Evolutionary conservation across 768 basidiomycete species (phyloP), one percentile per base, ranked within the genome.

Genomic region (Phanerochaete sordida): DNA sequence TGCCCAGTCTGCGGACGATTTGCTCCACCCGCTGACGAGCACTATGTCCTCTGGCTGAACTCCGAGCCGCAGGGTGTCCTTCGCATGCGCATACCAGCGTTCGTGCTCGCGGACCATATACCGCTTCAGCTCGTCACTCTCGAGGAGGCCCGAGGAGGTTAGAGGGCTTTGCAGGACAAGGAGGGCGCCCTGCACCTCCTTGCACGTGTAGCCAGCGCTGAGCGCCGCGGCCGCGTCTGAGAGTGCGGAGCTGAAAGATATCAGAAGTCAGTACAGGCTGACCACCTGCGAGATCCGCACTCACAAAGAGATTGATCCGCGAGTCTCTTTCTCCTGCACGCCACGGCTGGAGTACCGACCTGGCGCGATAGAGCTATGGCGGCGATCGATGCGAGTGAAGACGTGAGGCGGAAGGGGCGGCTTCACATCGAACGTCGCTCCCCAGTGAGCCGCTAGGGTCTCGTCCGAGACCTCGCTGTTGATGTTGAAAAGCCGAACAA

Each of bases 401-500:
- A 19, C 19, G 21, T 26, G 43, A 7, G 27, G 47, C 19, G 27
- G 23, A 3, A 48, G 19, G 13, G 47, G 27, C 8, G 23, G 24
- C 6, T 6, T 9, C 8, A 48, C 11, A 4, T 48, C 27, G 24
- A 48, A 48, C 21, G 15, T 9, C 47, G 23, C 11, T 4, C 19
- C 44, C 47, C 47, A 48, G 27, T 24, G 19, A 9, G 24, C 3
- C 5, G 24, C 47, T 19, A 24, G 13, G 11, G 5, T 4, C 11
- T 26, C 33, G 33, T 35, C 24, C 11, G 47, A 8, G 7, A 23
- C 24, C 21, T 4, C 11, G 47, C 11, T 48, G 19, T 43, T 51
- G 50, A 57, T 56, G 48, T 59, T 62, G 52, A 62, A 59, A 16
- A 62, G 50, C 21, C 52, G 7, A 9, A 47, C 43, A 30, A 62